Evolutionary conservation across 768 basidiomycete species (phyloP).

Genomic region (Suillus spraguei): DNA sequence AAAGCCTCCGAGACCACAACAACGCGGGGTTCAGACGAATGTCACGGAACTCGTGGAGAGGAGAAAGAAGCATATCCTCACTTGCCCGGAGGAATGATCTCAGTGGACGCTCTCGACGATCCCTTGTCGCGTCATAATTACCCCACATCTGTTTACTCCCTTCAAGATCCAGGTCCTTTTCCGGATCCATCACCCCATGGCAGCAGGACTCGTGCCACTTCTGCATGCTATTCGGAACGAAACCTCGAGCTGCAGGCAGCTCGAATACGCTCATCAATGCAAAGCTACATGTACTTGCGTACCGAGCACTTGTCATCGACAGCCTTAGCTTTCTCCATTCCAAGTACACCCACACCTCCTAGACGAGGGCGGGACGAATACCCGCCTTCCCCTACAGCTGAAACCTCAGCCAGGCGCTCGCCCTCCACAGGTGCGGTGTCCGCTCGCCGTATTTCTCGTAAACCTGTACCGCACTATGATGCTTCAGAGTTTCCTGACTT

Average conservation of each 20-base stretch:
- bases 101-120: slow-evolving; percentile 22
- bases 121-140: slow-evolving; percentile 20
- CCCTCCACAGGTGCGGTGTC: slow-evolving; percentile 29
- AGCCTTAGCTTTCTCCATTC: slow-evolving; percentile 15
- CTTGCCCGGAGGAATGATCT: slow-evolving; percentile 17
- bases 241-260: slow-evolving; percentile 33
- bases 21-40: slow-evolving; percentile 27
- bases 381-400: slow-evolving; percentile 25
- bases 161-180: slow-evolving; percentile 15
- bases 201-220: slow-evolving; percentile 15
- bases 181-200: slow-evolving; percentile 11
- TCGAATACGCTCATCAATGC: slow-evolving; percentile 36
- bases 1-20: slow-evolving; percentile 21
- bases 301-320: slow-evolving; percentile 35
- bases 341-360: slow-evolving; percentile 22
- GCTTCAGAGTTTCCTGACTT: slow-evolving; percentile 27
- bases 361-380: slow-evolving; percentile 31
- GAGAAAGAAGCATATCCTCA: slow-evolving; percentile 27
- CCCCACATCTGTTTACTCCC: slow-evolving; percentile 23
- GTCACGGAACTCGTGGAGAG: slow-evolving; percentile 16
- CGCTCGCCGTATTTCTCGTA: slow-evolving; percentile 43
- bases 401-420: slow-evolving; percentile 29
- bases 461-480: slow-evolving; percentile 60
- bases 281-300: slow-evolving; percentile 25
- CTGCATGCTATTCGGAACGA: slow-evolving; percentile 19